Percentiles rank a stretch among this genome's conserved stretches.
These are phyloP conservation scores for Wilhelminamyces savonicus DNA, from an alignment of 805 yeast genomes.

Conservation along the genomic window DNA sequence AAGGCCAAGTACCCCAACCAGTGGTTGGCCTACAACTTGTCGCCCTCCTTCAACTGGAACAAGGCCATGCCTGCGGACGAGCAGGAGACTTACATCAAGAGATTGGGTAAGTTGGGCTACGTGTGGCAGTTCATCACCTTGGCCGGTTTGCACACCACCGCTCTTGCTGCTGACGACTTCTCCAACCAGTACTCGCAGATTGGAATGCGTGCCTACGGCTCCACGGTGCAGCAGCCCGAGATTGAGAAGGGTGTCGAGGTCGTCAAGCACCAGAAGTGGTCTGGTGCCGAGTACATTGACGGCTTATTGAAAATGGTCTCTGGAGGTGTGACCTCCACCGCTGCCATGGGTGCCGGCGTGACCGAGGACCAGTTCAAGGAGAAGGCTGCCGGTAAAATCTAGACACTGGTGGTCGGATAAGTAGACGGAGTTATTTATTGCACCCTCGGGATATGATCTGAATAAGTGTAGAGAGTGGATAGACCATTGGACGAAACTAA, in stretches of 20 bases:
- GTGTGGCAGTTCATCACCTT: constrained; percentile 97
- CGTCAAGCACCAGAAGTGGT: constrained; percentile 97
- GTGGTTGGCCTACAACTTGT: constrained; percentile 95
- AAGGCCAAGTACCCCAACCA: constrained; percentile 74
- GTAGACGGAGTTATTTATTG: no score
- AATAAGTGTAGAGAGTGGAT: no score
- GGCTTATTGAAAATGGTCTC: constrained; percentile 81
- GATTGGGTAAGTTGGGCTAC: constrained; percentile 84
- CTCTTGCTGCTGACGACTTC: constrained; percentile 83
- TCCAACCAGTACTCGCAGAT: constrained; percentile 68
- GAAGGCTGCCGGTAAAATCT: constrained; percentile 1
- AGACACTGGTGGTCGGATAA: no score
- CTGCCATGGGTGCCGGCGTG: constrained; percentile 98
- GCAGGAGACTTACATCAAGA: constrained; percentile 83
- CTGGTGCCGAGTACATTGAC: constrained; percentile 96
- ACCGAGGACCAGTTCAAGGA: constrained; percentile 91
- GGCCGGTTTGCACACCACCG: constrained; percentile 95
- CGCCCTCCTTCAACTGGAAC: constrained; percentile 98
- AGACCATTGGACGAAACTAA: no score
- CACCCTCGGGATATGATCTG: no score
- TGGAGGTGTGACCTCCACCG: constrained; percentile 92
- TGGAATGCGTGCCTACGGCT: constrained; percentile 97
- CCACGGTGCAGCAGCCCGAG: constrained; percentile 79
- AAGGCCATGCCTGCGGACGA: constrained; percentile 83
- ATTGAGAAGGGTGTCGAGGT: constrained; percentile 88